A percentile compares a stretch with the other conserved stretches of the same genome.
phyloP scores from a whole-genome alignment of 108 stramenopile species.

The Cyclotella cryptica region DNA sequence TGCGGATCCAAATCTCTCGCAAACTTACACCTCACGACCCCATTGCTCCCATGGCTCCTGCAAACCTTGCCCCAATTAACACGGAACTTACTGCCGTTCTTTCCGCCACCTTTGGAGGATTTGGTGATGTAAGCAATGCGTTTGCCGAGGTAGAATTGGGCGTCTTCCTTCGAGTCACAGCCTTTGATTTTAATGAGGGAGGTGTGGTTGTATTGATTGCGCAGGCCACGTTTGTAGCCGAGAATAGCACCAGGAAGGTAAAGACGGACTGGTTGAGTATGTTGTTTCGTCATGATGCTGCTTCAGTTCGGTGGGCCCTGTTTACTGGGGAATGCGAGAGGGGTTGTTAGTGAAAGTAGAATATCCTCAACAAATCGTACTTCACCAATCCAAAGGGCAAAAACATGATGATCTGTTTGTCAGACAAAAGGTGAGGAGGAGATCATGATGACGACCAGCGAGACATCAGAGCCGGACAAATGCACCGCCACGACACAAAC shows the following conservation, averaged over 20 bases:
- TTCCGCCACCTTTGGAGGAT: conserved; percentile 63
- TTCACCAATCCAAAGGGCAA: too few species aligned
- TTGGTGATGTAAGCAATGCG: conserved; percentile 99
- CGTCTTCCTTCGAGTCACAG: conserved; percentile 91
- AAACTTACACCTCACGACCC: conserved; percentile 99
- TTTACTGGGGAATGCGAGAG: not conserved
- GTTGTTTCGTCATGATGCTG: conserved; percentile 55
- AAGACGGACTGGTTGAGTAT: conserved; percentile 81
- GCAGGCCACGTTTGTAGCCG: conserved; percentile 97
- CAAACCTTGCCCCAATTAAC: conserved; percentile 99
- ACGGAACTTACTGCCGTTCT: conserved; percentile 94
- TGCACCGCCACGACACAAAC: too few species aligned
- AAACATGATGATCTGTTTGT: too few species aligned
- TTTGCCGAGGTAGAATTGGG: conserved; percentile 99
- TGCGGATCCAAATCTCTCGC: conserved; percentile 93
- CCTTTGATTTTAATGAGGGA: conserved; percentile 98
- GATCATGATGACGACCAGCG: too few species aligned
- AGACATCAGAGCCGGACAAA: too few species aligned
- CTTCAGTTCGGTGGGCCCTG: not conserved
- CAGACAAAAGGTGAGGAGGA: too few species aligned
- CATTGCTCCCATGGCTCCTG: conserved; percentile 96
- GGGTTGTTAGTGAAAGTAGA: not conserved
- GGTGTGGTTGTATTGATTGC: conserved; percentile 97
- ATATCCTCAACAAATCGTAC: too few species aligned
- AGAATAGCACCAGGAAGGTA: conserved; percentile 98